Conservation (phyloP, 805 yeast genomes). For the Candida railenensis region DNA sequence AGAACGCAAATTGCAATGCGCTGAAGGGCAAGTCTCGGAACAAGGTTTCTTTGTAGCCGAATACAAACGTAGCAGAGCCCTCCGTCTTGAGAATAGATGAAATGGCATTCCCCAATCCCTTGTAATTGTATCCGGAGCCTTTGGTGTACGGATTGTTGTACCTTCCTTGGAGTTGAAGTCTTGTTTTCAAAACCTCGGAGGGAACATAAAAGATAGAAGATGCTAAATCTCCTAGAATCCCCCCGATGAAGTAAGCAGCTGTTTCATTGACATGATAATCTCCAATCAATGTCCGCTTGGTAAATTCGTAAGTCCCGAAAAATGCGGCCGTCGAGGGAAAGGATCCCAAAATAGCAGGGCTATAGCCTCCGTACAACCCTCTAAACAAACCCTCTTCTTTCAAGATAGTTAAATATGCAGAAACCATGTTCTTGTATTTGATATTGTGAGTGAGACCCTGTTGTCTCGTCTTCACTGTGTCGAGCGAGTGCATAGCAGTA, state of each 20-base stretch:
- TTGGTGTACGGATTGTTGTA: constrained; percentile 72
- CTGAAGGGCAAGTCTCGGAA: constrained; percentile 93
- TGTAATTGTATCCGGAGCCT: constrained; percentile 82
- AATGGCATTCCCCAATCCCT: constrained; percentile 70
- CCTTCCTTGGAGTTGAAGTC: constrained; percentile 90
- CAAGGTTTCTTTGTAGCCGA: constrained; percentile 92
- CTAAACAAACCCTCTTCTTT: constrained; percentile 79
- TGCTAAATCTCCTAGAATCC: constrained; percentile 90
- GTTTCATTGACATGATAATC: constrained; percentile 73
- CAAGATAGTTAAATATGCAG: constrained; percentile 74
- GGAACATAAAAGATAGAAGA: constrained; percentile 92
- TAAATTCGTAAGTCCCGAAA: constrained; percentile 83
- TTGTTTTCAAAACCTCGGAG: constrained; percentile 88
- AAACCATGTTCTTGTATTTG: constrained; percentile 72
- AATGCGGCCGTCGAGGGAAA: constrained; percentile 94
- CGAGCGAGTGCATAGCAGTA: constrained; percentile 89
- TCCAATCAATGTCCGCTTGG: constrained; percentile 69
- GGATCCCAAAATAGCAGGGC: constrained; percentile 89
- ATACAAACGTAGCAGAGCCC: constrained; percentile 74
- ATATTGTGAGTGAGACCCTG: constrained; percentile 79
- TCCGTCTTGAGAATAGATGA: constrained; percentile 62
- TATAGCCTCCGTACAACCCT: constrained; percentile 90
- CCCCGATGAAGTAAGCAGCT: constrained; percentile 75
- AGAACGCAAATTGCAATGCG: constrained; percentile 93
- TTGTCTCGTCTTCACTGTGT: constrained; percentile 95